Conservation (phyloP, 352 stramenopile species). For the Salisapilia sapeloensis region DNA sequence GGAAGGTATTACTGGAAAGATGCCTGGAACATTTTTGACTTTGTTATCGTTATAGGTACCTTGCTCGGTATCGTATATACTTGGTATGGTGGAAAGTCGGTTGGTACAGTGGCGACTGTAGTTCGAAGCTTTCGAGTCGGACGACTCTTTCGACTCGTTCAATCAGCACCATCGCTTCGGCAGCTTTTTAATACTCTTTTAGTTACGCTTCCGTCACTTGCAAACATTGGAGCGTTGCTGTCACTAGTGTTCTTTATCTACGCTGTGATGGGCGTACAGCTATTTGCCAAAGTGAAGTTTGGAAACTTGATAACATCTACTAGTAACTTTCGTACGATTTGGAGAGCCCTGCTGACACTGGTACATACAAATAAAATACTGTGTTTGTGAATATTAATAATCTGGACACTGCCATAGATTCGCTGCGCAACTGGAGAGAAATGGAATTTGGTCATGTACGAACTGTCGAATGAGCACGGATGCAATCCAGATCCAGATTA, state of each 20-base stretch:
- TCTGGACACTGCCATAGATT: no score
- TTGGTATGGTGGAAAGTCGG: conserved; percentile 16
- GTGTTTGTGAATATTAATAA: neutral
- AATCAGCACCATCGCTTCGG: conserved; percentile 53
- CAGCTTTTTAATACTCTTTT: conserved; percentile 83
- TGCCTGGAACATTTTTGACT: conserved; percentile 79
- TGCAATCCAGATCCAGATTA: conserved; percentile 25
- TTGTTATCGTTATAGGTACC: conserved; percentile 28
- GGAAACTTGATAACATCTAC: conserved; percentile 39
- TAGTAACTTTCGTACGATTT: conserved; percentile 80
- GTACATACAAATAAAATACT: conserved; percentile 13
- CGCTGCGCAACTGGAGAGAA: conserved; percentile 84
- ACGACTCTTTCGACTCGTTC: conserved; percentile 49
- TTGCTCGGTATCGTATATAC: conserved; percentile 31
- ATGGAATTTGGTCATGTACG: conserved; percentile 87
- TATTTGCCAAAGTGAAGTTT: conserved; percentile 78
- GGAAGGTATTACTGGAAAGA: conserved; percentile 67
- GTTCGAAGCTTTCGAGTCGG: conserved; percentile 76
- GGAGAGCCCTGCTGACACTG: conserved; percentile 44
- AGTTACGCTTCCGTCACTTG: conserved; percentile 64
- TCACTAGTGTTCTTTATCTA: conserved; percentile 89
- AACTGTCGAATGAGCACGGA: conserved; percentile 34
- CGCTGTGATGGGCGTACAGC: conserved; percentile 75
- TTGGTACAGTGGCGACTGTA: conserved; percentile 34
- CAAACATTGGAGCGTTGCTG: conserved; percentile 77